phyloP scores from a whole-genome alignment of 2,329 filamentous ascomycete genomes.

The Fusarium buxicola region DNA sequence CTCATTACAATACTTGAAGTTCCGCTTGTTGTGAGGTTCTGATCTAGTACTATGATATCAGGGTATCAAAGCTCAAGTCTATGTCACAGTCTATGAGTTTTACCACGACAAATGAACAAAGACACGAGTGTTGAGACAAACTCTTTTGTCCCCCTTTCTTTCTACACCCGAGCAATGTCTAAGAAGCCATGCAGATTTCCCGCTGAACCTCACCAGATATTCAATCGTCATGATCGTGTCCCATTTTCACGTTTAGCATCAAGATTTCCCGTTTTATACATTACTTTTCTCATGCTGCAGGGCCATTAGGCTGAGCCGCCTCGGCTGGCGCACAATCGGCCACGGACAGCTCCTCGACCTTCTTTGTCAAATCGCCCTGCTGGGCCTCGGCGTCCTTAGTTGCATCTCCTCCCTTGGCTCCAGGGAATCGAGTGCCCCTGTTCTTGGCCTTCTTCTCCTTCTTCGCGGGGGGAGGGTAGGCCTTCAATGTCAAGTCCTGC shows the following conservation, averaged over 20 bases:
- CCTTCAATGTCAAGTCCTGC: conserved; percentile 76
- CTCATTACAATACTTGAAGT: not conserved
- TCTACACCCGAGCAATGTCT: not conserved
- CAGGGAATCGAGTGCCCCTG: conserved; percentile 74
- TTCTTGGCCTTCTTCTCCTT: conserved; percentile 84
- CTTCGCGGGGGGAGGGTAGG: conserved; percentile 81
- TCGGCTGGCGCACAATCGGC: conserved; percentile 15
- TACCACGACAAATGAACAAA: not conserved
- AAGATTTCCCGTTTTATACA: not conserved
- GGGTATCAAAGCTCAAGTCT: not conserved
- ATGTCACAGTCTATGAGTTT: too few species aligned
- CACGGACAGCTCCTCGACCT: conserved; percentile 30
- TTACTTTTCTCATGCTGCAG: conserved; percentile 17
- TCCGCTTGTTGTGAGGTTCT: not conserved
- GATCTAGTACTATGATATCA: not conserved
- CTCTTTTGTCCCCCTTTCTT: not conserved
- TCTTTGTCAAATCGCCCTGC: conserved; percentile 19
- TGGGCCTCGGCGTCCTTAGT: conserved; percentile 6
- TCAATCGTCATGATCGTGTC: not conserved
- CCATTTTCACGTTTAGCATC: not conserved
- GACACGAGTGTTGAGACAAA: not conserved
- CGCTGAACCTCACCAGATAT: not conserved
- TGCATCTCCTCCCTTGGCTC: conserved; percentile 41
- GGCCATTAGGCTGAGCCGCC: conserved; percentile 14
- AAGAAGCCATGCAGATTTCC: not conserved